Evolutionary conservation across 768 basidiomycete genomes (phyloP).

Genomic region (Holtermannia corniformis): DNA sequence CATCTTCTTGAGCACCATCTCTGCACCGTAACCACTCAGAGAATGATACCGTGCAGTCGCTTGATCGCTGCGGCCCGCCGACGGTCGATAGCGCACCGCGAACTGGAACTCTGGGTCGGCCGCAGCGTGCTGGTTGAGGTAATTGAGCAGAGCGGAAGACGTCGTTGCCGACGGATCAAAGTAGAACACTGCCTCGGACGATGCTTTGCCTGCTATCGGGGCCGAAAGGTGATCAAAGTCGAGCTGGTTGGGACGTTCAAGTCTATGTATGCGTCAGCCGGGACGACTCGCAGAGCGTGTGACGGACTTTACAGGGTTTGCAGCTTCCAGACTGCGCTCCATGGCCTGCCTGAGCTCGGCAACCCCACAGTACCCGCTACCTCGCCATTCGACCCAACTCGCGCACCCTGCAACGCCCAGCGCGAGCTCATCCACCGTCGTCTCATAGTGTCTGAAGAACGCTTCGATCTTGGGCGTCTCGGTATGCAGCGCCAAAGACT

Average conservation of each 20-base stretch:
- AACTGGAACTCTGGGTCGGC: constrained; percentile 55
- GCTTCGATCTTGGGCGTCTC: constrained; percentile 74
- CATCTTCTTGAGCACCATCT: constrained; percentile 89
- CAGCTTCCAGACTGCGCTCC: constrained; percentile 31
- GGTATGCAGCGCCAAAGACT: constrained; percentile 67
- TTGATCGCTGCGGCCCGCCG: neutral
- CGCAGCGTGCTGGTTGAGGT: constrained; percentile 51
- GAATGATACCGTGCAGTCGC: constrained; percentile 27
- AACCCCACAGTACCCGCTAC: constrained; percentile 32
- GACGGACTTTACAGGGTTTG: constrained; percentile 9
- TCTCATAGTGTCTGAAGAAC: constrained; percentile 62
- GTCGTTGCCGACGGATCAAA: constrained; percentile 56
- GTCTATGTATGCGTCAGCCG: no score
- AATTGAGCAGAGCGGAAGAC: constrained; percentile 61
- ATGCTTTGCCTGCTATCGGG: constrained; percentile 42
- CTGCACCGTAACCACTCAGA: constrained; percentile 83
- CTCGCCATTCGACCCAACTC: constrained; percentile 39
- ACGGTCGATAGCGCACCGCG: constrained; percentile 60
- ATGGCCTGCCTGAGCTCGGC: constrained; percentile 30
- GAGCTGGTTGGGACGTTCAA: no score
- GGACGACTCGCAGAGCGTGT: no score
- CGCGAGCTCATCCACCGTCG: constrained; percentile 11
- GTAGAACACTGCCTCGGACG: constrained; percentile 63
- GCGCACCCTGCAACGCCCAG: constrained; percentile 25
- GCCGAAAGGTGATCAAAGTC: constrained; percentile 63